A percentile compares a stretch with the other conserved stretches of the same genome.
These are phyloP conservation scores for Rhizoclosmatium sp. DNA, from an alignment of 192 early-diverging fungal species.

Conservation along the genomic window DNA sequence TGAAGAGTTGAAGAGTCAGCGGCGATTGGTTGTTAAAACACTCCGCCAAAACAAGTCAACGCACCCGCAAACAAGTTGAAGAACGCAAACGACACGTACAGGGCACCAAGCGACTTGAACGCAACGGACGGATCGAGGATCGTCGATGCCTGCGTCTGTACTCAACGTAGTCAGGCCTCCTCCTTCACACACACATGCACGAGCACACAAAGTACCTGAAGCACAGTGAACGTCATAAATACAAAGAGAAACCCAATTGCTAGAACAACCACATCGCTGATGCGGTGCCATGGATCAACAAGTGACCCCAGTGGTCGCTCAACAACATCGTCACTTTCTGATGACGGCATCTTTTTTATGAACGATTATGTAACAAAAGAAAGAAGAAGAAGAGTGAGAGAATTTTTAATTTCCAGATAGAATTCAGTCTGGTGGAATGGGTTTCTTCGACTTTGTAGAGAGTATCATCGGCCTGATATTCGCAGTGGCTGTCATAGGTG, in stretches of 20 bases:
- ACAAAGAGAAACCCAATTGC: slow-evolving; percentile 21
- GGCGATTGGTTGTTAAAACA: neutral
- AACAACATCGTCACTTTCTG: neutral
- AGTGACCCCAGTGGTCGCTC: neutral
- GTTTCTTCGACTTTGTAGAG: neutral
- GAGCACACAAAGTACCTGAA: neutral
- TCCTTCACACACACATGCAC: neutral
- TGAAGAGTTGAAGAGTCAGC: neutral
- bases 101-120: slow-evolving; percentile 19
- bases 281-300: slow-evolving; percentile 17
- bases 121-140: slow-evolving; percentile 30
- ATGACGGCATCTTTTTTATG: too few species aligned
- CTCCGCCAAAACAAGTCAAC: neutral
- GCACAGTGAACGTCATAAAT: slow-evolving; percentile 33
- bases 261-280: slow-evolving; percentile 30
- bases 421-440: neutral
- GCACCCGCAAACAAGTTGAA: slow-evolving; percentile 38
- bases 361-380: too few species aligned
- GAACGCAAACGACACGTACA: slow-evolving; percentile 42
- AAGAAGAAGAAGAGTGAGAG: too few species aligned
- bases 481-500: neutral
- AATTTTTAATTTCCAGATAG: neutral
- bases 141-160: slow-evolving; percentile 34
- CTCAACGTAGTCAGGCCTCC: neutral
- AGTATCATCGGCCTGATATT: neutral